Conservation (phyloP, 2,329 filamentous ascomycete species). For the Fusarium sarcochroum region DNA sequence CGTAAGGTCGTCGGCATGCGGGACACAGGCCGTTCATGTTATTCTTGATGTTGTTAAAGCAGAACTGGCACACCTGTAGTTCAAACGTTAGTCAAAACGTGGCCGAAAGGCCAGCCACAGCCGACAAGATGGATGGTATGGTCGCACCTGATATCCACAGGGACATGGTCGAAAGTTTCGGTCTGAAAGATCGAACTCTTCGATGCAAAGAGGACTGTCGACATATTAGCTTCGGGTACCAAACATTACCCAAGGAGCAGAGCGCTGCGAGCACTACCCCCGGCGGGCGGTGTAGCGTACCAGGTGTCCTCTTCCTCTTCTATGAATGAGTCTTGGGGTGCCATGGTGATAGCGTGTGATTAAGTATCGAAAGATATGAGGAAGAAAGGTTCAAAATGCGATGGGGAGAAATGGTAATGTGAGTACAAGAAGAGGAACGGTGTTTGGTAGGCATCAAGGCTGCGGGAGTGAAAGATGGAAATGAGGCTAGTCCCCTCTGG, state of each 20-base stretch:
- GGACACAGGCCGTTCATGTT: constrained; percentile 98
- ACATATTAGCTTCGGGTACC: constrained; percentile 43
- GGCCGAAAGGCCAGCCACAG: constrained; percentile 27
- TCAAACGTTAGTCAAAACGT: constrained; percentile 43
- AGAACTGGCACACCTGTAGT: constrained; percentile 95
- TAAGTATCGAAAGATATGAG: constrained; percentile 38
- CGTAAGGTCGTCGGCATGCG: constrained; percentile 95
- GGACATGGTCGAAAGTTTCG: constrained; percentile 97
- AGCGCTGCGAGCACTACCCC: constrained; percentile 25
- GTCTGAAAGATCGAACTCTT: constrained; percentile 98
- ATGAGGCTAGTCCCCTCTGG: constrained; percentile 41
- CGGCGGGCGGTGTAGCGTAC: constrained; percentile 59
- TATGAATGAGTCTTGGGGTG: constrained; percentile 78
- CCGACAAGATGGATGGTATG: not conserved
- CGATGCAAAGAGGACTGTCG: constrained; percentile 94
- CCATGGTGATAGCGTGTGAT: constrained; percentile 63
- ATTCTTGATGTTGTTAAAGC: constrained; percentile 99
- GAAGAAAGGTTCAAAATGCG: constrained; percentile 38
- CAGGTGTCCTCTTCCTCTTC: constrained; percentile 80
- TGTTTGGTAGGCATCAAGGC: constrained; percentile 50
- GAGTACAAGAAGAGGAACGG: constrained; percentile 44
- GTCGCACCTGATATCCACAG: constrained; percentile 92
- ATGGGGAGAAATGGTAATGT: constrained; percentile 40
- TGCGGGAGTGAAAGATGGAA: constrained; percentile 50
- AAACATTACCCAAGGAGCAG: constrained; percentile 41